Evolutionary conservation across 2,329 filamentous ascomycete genomes (phyloP).

Genomic region (Fusarium coffeatum): DNA sequence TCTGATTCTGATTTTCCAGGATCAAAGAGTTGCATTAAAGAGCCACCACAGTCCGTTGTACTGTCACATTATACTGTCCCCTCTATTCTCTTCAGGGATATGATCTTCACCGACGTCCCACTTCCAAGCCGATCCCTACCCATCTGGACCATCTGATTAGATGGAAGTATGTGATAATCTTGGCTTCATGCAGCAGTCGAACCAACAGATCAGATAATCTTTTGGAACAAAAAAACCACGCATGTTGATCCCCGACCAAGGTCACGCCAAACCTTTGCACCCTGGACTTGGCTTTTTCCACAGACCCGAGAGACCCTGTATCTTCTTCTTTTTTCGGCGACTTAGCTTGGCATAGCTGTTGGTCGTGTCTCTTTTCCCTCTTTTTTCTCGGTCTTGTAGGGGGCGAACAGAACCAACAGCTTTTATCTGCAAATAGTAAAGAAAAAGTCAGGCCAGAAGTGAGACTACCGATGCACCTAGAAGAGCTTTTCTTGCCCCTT

Average conservation of each 20-base stretch:
- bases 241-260: constrained; percentile 3
- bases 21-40: not conserved
- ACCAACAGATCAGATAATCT: constrained; percentile 22
- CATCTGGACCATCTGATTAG: constrained; percentile 25
- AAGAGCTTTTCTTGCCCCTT: not conserved
- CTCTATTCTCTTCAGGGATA: accelerated
- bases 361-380: not conserved
- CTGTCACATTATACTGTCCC: constrained; percentile 4
- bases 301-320: constrained; percentile 9
- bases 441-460: constrained; percentile 16
- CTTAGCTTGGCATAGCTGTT: constrained; percentile 9
- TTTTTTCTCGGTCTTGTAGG: not conserved
- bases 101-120: constrained; percentile 9
- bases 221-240: not conserved
- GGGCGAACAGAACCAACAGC: not conserved
- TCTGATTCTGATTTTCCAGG: constrained; percentile 5
- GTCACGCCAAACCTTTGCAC: not conserved
- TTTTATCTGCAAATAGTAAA: not conserved
- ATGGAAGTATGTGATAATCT: constrained; percentile 23
- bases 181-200: constrained; percentile 15
- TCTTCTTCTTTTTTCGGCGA: not conserved
- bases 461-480: not conserved
- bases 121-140: constrained; percentile 14
- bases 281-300: not conserved
- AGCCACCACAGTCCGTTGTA: not conserved